These are phyloP conservation scores for Ustilago xerochloae DNA, from an alignment of 1,284 basidiomycete species.

Conservation along the genomic window DNA sequence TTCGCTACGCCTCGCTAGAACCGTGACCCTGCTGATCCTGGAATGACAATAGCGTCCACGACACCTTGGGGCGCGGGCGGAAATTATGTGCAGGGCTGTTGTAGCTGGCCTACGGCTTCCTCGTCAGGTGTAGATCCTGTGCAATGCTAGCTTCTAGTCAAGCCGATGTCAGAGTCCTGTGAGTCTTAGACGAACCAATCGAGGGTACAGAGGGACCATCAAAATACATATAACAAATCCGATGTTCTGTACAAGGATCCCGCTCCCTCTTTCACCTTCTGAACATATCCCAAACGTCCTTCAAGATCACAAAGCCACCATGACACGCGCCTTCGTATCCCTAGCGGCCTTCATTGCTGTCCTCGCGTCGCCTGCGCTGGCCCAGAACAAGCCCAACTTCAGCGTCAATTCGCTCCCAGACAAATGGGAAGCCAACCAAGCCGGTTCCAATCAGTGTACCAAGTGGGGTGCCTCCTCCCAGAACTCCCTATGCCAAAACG, in stretches of 20 bases:
- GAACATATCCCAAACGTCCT: background rate
- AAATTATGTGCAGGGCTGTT: too few relatives aligned
- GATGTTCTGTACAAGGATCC: too few relatives aligned
- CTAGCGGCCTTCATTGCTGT: conserved; percentile 5
- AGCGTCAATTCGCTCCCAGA: conserved; percentile 52
- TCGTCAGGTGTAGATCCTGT: too few relatives aligned
- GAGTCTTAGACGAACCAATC: too few relatives aligned
- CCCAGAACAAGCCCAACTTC: conserved; percentile 53
- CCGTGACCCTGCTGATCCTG: background rate
- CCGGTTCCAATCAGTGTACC: conserved; percentile 60
- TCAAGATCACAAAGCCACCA: background rate
- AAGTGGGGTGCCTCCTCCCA: conserved; percentile 50
- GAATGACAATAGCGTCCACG: background rate
- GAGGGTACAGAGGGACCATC: too few relatives aligned
- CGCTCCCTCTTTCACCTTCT: background rate
- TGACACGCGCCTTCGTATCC: conserved; percentile 22
- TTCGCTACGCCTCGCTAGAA: background rate
- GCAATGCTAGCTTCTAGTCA: too few relatives aligned
- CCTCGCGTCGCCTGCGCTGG: conserved; percentile 6
- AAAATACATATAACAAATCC: too few relatives aligned
- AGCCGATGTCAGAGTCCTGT: too few relatives aligned
- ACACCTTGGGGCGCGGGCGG: too few relatives aligned
- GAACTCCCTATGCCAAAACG: conserved; percentile 61
- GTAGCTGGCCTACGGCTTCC: too few relatives aligned
- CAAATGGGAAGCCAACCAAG: conserved; percentile 61